Percentiles rank a stretch among this genome's conserved stretches.
Conservation (phyloP, 345 rosid species). For the Lagerstroemia speciosa region DNA sequence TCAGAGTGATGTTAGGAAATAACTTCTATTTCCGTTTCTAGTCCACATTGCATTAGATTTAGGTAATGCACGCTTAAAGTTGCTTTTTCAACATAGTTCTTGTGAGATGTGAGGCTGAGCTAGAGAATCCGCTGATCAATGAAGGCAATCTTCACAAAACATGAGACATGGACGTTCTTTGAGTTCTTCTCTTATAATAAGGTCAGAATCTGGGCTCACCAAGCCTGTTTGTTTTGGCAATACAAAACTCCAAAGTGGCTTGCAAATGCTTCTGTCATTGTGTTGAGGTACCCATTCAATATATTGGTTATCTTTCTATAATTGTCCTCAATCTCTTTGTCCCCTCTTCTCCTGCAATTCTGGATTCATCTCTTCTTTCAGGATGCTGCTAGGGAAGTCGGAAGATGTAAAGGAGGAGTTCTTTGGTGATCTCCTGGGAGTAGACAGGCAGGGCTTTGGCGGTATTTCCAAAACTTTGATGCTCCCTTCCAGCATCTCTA, state of each 20-base stretch:
- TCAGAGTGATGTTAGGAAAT: too few relatives aligned
- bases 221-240: background rate
- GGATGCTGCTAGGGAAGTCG: background rate
- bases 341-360: background rate
- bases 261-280: background rate
- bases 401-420: slow-evolving; percentile 3
- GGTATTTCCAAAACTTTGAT: slow-evolving; percentile 2
- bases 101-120: too few relatives aligned
- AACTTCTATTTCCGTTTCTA: too few relatives aligned
- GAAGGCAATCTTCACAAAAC: background rate
- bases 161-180: background rate
- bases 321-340: background rate
- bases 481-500: slow-evolving; percentile 13
- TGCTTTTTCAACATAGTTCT: too few relatives aligned
- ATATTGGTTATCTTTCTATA: background rate
- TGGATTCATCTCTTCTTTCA: too few relatives aligned
- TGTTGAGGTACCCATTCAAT: background rate
- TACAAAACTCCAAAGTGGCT: background rate
- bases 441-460: background rate
- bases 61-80: too few relatives aligned
- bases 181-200: background rate
- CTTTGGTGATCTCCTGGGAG: background rate
- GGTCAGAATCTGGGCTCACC: too few relatives aligned
- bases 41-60: too few relatives aligned
- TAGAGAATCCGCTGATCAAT: slow-evolving; percentile 1